These are phyloP conservation scores for Phytophthora kernoviae DNA, from an alignment of 352 stramenopile species.

Conservation along the genomic window DNA sequence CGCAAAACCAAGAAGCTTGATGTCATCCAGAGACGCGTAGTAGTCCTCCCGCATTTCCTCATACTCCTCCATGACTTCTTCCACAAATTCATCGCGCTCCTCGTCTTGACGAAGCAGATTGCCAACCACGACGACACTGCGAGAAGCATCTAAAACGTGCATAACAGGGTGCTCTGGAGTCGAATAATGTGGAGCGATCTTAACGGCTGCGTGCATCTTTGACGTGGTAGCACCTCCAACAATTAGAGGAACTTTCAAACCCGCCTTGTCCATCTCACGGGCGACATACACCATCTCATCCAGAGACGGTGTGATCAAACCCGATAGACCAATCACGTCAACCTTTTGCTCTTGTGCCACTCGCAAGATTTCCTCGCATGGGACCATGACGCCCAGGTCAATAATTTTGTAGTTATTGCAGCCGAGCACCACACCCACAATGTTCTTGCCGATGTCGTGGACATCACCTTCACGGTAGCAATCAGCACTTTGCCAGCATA, in stretches of 20 bases:
- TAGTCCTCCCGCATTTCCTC: conserved; percentile 91
- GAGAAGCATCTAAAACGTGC: conserved; percentile 97
- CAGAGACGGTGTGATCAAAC: conserved; percentile 97
- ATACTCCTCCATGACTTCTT: conserved; percentile 94
- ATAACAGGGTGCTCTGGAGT: conserved; percentile 96
- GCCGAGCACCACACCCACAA: conserved; percentile 97
- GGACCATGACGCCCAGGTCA: conserved; percentile 97
- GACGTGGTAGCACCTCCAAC: conserved; percentile 97
- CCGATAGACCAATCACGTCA: conserved; percentile 97
- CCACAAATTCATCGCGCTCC: conserved; percentile 93
- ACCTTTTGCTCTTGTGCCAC: conserved; percentile 85
- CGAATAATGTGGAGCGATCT: conserved; percentile 97
- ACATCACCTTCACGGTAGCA: conserved; percentile 98
- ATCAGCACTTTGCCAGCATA: conserved; percentile 95
- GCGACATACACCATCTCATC: conserved; percentile 99
- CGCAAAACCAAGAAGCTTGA: conserved; percentile 64
- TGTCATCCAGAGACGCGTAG: conserved; percentile 76
- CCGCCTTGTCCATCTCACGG: conserved; percentile 94
- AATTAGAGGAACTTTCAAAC: conserved; percentile 94
- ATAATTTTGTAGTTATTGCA: conserved; percentile 99
- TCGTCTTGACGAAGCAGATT: conserved; percentile 90
- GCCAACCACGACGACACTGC: conserved; percentile 94
- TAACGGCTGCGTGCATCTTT: conserved; percentile 98
- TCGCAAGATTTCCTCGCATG: conserved; percentile 86
- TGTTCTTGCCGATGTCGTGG: conserved; percentile 99